These are phyloP conservation scores for Malus sieversii DNA, from an alignment of 306 rosid species.

Conservation along the genomic window DNA sequence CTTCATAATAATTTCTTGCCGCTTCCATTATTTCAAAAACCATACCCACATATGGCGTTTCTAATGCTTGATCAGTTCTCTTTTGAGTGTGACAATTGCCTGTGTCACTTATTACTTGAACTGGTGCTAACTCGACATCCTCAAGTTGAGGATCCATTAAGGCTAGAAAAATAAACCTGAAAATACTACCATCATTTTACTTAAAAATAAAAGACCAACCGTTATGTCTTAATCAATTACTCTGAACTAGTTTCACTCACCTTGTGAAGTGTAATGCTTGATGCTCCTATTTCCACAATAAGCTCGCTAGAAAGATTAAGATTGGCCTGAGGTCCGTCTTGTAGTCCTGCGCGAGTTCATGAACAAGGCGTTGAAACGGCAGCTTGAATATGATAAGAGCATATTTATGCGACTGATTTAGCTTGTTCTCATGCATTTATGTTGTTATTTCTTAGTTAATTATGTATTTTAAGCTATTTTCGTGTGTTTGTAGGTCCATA, in stretches of 20 bases:
- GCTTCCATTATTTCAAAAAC: not conserved
- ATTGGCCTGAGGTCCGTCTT: conserved; percentile 24
- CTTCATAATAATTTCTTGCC: not conserved
- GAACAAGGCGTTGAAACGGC: no score
- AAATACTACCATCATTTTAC: not conserved
- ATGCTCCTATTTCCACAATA: conserved; percentile 70
- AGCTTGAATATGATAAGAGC: no score
- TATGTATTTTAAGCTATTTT: no score
- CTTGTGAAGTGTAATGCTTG: conserved; percentile 91
- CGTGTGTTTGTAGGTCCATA: no score
- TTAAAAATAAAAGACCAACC: no score
- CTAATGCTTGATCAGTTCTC: not conserved
- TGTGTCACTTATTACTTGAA: not conserved
- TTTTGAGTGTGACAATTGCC: not conserved
- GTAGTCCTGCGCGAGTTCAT: no score
- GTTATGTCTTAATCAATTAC: no score
- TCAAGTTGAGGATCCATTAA: not conserved
- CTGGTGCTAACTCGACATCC: not conserved
- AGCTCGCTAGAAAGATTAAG: conserved; percentile 86
- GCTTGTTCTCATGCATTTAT: no score
- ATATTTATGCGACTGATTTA: no score
- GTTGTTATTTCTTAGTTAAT: no score
- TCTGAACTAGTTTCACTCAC: conserved; percentile 21
- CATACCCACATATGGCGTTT: not conserved
- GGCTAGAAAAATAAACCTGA: not conserved